Base-by-base conservation (phyloP, 2,329 filamentous ascomycete species). In the Graphilbum ipis-grandicollis region DNA sequence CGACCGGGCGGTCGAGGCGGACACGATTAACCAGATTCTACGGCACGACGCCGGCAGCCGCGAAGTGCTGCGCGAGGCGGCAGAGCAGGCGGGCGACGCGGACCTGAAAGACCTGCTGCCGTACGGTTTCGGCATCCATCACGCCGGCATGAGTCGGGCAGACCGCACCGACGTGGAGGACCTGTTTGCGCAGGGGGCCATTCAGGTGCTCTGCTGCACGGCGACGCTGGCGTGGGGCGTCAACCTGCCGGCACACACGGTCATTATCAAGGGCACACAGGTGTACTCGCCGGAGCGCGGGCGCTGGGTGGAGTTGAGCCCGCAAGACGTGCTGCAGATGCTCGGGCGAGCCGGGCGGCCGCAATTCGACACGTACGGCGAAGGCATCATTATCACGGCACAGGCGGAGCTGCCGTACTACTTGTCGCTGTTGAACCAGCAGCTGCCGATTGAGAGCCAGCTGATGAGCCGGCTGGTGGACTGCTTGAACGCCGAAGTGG, bases 211-310 rank as follows among this genome's bases (percentile, higher is more conserved):
- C 35, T 88, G 96, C 26, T 96, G 85, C 58, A 98, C 90, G 29
- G 88, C 92, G 29, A 98, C 90, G n/a, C 66, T 98, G 37, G 90
- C 90, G 19, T 98, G 90, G 90, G 90, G 90, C 73, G 90, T 98
- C 52, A 98, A 98, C 57, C 62, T 98, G 52, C 90, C 90, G 5
- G 90, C 90, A 2, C 90, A 98, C 52, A 96, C 90, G 1, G 90
- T 98, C 50, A 88, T 98, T 52, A 98, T 98, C 64, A 98, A 98
- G 59, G 90, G 90, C 38, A 98, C 90, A 1, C 85, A 93, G 52
- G 79, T 98, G 17, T 98, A 98, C 59, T 96, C 90, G 0, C 90
- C 90, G 0, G 90, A 98, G 54, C 96, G 94, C 62, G 90, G 90
- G 62, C 90, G 82, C 56, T 98, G 90, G 88, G 86, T 98, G 17